Evolutionary conservation across 768 basidiomycete genomes (phyloP), one percentile per base, ranked within the genome.

Genomic region (Hygrocybe punicea): DNA sequence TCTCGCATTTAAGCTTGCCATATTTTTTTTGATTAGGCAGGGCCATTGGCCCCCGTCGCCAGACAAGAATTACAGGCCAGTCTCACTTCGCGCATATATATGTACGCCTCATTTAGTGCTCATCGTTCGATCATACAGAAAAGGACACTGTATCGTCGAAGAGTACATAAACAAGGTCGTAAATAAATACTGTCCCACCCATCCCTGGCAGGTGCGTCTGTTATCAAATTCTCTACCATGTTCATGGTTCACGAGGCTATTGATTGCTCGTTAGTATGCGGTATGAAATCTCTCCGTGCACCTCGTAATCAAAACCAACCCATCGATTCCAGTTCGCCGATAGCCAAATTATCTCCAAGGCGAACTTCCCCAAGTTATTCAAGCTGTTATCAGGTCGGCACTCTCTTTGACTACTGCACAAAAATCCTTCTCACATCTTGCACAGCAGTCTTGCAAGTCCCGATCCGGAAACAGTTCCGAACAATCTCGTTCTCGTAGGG

Each of bases 41-140:
- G 82, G 82, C 3, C 81, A 83, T 60, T 93, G 90, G 90, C 90
- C 90, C 4, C 91, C 90, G 25, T 71, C 78, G 25, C 89, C 91
- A 2, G 84, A 85, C 54, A 75, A 76, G 21, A 91, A 92, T 63
- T 93, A 91, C 68, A 81, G 90, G 89, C 89, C 50, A 53, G 78
- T 66, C 49, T 44, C 49, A 34, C 24, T 24, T 53, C 17, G 29
- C 29, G 19, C 7, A n/a, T n/a, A n/a, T n/a, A n/a, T n/a, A n/a
- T n/a, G n/a, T n/a, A n/a, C n/a, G 11, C 25, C 17, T 46, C n/a
- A 7, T 19, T 57, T 55, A 55, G 65, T 51, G 58, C 55, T 58
- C 23, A 35, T 63, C 63, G 36, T 57, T 56, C 39, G 17, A 57
- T 46, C 17, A 42, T 58, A 74, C 76, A 82, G 80, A 57, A 80